Evolutionary conservation across 768 basidiomycete genomes (phyloP).

Genomic region (Lentinula boryana): DNA sequence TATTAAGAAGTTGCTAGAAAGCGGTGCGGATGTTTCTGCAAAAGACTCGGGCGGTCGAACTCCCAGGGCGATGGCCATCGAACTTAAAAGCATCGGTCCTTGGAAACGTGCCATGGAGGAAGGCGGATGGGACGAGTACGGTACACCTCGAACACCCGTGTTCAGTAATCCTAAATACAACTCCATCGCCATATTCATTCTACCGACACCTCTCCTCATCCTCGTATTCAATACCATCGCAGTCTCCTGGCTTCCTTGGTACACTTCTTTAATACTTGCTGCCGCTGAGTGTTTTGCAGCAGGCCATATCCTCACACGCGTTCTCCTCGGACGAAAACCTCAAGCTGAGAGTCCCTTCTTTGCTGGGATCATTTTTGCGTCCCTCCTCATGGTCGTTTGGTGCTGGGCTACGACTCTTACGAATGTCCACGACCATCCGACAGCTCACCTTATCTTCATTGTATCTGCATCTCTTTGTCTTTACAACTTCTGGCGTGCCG

Average conservation of each 20-base stretch:
- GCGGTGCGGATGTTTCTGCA: constrained; percentile 70
- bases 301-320: constrained; percentile 88
- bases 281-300: constrained; percentile 86
- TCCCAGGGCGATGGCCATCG: constrained; percentile 89
- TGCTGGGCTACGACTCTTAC: constrained; percentile 72
- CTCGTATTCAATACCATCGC: constrained; percentile 81
- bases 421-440: constrained; percentile 76
- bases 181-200: constrained; percentile 67
- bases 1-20: constrained; percentile 80
- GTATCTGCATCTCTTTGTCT: constrained; percentile 63
- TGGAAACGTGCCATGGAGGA: constrained; percentile 89
- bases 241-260: constrained; percentile 69
- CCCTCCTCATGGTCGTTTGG: constrained; percentile 82
- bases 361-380: constrained; percentile 81
- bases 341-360: constrained; percentile 94
- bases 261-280: constrained; percentile 78
- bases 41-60: constrained; percentile 85
- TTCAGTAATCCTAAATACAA: constrained; percentile 76
- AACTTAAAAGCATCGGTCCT: constrained; percentile 85
- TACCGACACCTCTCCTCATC: constrained; percentile 77
- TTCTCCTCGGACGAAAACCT: constrained; percentile 74
- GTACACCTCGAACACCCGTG: constrained; percentile 60
- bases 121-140: constrained; percentile 76
- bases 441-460: constrained; percentile 74
- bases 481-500: constrained; percentile 89